Evolutionary conservation across 208 protist species (phyloP), one percentile per base, ranked within the genome.

Genomic region (Angomonas deanei): DNA sequence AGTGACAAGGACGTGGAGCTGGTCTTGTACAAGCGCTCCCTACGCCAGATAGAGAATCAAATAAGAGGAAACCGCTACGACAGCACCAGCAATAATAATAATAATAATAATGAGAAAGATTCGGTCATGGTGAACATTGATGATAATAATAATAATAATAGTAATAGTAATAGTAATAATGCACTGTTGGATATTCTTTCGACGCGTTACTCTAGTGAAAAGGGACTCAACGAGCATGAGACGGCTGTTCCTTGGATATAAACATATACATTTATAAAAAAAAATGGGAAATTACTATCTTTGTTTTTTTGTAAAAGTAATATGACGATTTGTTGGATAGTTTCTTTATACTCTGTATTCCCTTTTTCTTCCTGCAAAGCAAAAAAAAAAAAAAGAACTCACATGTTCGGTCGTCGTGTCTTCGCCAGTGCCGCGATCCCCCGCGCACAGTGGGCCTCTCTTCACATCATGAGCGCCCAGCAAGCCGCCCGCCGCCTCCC

Each of bases 371-470:
- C 19, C n/a, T n/a, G n/a, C n/a, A n/a, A n/a, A n/a, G n/a, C n/a
- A n/a, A 53, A 8, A 10, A 33, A 10, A 30, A 33, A 5, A 64
- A 15, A 64, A 8, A 53, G 62, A 32, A 60, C 5, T 5, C 33
- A 28, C 19, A 93, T 93, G 87, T 93, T 93, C 62, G 78, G 81
- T 34, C 80, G 87, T 48, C 87, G 87, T 49, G 80, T 91, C 5
- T 93, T 89, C 62, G 80, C 84, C 27, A 93, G 87, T 53, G 76
- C 82, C 0, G 69, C 76, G 21, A 62, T 93, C 15, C 87, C 87
- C 19, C 87, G 87, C 19, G 71, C 70, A 31, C 76, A 82, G 76
- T 93, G 80, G 79, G 61, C 70, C 21, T 61, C 66, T 36, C 61
- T 93, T 64, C 78, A 89, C 74, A 86, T 93, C 36, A 78, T 86